Conservation (phyloP, 192 early-diverging fungal genomes). For the Funneliformis mosseae region DNA sequence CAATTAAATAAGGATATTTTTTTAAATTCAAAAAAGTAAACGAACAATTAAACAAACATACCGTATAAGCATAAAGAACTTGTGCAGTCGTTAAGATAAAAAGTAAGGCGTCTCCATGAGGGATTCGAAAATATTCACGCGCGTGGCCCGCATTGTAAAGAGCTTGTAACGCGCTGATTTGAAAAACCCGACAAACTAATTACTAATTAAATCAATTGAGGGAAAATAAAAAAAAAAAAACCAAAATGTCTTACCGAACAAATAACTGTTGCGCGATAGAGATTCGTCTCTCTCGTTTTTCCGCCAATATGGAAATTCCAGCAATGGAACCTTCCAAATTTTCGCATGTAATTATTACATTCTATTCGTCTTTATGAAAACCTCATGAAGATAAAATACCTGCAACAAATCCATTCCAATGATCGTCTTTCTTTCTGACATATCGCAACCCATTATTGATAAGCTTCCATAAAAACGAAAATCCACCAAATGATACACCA, state of each 20-base stretch:
- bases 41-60: conserved; percentile 22
- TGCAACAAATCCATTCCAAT: conserved; percentile 55
- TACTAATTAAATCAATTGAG: neutral
- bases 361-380: neutral
- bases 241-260: conserved; percentile 49
- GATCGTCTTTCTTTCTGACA: conserved; percentile 55
- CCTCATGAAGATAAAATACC: conserved; percentile 37
- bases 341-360: neutral
- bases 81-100: conserved; percentile 58
- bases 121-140: conserved; percentile 55
- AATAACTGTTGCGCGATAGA: conserved; percentile 60
- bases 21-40: conserved; percentile 1
- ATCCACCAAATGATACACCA: conserved; percentile 75
- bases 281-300: conserved; percentile 56
- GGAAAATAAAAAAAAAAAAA: conserved; percentile 1
- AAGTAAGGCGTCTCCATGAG: conserved; percentile 57
- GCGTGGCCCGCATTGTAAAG: conserved; percentile 58
- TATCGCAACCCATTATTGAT: conserved; percentile 65
- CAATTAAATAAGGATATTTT: neutral
- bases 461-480: conserved; percentile 74
- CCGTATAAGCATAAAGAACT: conserved; percentile 61
- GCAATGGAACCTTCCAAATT: conserved; percentile 49
- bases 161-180: conserved; percentile 53
- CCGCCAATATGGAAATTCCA: conserved; percentile 55
- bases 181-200: neutral